Evolutionary conservation across 345 rosid genomes (phyloP).

Genomic region (Dovyalis caffra): DNA sequence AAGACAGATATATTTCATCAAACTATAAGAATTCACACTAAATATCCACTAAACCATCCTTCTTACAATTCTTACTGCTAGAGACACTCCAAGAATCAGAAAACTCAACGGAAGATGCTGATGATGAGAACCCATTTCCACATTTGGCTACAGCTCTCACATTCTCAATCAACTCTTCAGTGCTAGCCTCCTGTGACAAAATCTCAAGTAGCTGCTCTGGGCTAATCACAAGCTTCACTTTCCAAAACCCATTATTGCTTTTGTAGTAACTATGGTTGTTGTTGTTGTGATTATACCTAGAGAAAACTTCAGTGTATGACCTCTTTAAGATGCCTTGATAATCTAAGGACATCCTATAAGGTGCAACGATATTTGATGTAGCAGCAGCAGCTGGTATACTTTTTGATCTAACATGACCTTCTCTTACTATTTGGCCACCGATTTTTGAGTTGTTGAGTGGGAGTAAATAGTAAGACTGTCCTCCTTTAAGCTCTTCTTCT

Average conservation of each 20-base stretch:
- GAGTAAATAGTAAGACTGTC: conserved; percentile 58
- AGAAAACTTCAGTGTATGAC: conserved; percentile 59
- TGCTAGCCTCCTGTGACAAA: conserved; percentile 57
- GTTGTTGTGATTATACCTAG: conserved; percentile 24
- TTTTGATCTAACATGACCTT: conserved; percentile 64
- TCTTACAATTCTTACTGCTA: conserved; percentile 41
- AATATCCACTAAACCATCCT: conserved; percentile 22
- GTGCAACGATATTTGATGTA: conserved; percentile 28
- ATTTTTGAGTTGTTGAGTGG: conserved; percentile 29
- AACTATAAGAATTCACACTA: background rate
- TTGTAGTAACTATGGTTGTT: background rate
- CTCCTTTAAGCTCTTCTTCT: conserved; percentile 46
- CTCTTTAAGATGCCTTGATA: conserved; percentile 55
- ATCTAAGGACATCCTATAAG: conserved; percentile 68
- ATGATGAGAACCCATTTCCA: conserved; percentile 32
- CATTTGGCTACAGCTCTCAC: conserved; percentile 74
- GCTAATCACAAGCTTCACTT: conserved; percentile 79
- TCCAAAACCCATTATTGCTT: conserved; percentile 52
- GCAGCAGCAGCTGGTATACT: conserved; percentile 40
- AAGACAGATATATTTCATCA: background rate
- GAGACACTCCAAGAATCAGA: conserved; percentile 59
- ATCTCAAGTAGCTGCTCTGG: conserved; percentile 63
- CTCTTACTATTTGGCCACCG: conserved; percentile 31
- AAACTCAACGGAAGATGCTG: conserved; percentile 28
- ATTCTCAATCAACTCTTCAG: conserved; percentile 70